Base-by-base conservation (phyloP, 371 early-diverging fungal species). In the Umbelopsis sp. region DNA sequence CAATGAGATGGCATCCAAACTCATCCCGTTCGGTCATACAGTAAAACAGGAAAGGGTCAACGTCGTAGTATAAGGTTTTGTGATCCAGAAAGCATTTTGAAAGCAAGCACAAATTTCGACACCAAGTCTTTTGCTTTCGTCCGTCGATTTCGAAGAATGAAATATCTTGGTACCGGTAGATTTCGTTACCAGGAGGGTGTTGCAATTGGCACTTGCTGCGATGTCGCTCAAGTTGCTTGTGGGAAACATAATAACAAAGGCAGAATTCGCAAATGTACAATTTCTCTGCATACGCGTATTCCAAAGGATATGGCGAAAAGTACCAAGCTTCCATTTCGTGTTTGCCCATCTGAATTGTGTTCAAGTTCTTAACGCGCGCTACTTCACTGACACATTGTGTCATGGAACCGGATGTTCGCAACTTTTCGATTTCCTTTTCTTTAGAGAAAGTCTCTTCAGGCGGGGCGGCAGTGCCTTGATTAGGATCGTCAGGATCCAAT, bases 21-120 rank as follows among this genome's bases (percentile, higher is more conserved):
- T 89, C 90, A 72, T 97, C 95, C 37, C 87, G 81, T 66, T 87
- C 74, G 11, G 95, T 95, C 93, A 97, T 90, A 48, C 99, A 89
- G 79, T 99, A 99, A 78, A 99, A 99, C 71, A 99, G 74, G 78
- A 99, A 99, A 1, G 99, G 98, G 73, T 99, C 99, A 16, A 99
- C 96, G 76, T 99, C 99, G 77, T 99, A 99, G 77, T 96, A 99
- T 11, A 99, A 86, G n/a, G 99, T 98, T 78, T 99, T 99, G 88
- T 99, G 99, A 81, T 99, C 99, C 74, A 99, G 80, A 78, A 99
- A 99, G 71, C 97, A 85, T 74, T 99, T 99, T 53, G 97, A 97
- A 38, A 95, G 69, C 50, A 98, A 82, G 67, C 95, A 93, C 38
- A 97, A 78, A 73, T 97, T 96, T 64, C 96, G 86, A 73, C 97